Evolutionary conservation across 2,329 filamentous ascomycete species (phyloP).

Genomic region (Pseudogymnoascus sp.): DNA sequence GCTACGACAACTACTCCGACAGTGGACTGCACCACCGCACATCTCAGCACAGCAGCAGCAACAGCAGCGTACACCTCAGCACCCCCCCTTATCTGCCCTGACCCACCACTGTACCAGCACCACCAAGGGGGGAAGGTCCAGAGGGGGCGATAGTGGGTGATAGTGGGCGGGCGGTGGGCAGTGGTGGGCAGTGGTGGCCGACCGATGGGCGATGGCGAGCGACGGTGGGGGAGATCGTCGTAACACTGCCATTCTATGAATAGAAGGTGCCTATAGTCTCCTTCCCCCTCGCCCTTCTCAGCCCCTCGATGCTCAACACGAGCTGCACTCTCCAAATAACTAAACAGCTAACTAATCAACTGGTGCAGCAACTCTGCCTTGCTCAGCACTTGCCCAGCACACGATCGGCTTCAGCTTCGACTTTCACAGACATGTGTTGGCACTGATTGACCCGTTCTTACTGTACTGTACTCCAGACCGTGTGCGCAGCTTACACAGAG

Average conservation of each 20-base stretch:
- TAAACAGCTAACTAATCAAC: background rate
- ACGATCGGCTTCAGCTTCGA: background rate
- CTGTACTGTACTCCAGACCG: background rate
- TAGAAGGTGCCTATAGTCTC: background rate
- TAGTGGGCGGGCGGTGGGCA: background rate
- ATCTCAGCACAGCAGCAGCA: background rate
- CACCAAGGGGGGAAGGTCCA: background rate
- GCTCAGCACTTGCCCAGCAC: background rate
- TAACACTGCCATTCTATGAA: background rate
- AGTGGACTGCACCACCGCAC: background rate
- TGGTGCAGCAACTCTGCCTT: background rate
- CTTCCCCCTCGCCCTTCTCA: background rate
- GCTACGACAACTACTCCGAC: background rate
- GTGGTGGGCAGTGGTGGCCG: too few relatives aligned
- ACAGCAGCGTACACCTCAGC: background rate
- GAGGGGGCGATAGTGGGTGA: background rate
- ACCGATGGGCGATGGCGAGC: background rate
- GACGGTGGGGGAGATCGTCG: background rate
- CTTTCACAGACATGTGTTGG: background rate
- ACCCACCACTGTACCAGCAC: background rate
- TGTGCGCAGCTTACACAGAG: background rate
- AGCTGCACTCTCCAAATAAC: background rate
- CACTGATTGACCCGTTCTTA: background rate
- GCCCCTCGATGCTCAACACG: background rate
- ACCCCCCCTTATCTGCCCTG: background rate